Conservation (phyloP, 1,284 basidiomycete species). For the Rhodotorula sp. region DNA sequence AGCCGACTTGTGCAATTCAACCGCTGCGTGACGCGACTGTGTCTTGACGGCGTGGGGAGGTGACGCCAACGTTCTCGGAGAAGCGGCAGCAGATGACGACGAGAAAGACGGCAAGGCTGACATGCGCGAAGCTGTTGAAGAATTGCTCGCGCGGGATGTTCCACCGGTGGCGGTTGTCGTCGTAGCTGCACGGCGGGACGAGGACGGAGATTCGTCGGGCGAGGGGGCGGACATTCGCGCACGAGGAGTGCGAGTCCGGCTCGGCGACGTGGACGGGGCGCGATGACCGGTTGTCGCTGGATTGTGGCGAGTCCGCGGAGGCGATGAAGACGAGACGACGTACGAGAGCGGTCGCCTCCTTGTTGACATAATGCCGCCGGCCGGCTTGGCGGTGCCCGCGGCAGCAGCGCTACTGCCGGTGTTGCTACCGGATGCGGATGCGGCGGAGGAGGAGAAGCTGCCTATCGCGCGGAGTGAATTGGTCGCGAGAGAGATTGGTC, state of each 20-base stretch:
- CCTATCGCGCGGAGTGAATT: background rate
- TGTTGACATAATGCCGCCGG: background rate
- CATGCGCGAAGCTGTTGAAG: background rate
- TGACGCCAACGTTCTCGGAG: background rate
- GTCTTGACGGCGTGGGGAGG: background rate
- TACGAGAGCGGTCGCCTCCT: background rate
- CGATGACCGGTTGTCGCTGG: background rate
- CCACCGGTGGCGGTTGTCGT: background rate
- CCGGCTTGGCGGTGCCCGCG: too few relatives aligned
- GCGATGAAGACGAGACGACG: background rate
- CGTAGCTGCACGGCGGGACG: too few relatives aligned
- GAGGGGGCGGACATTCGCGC: background rate
- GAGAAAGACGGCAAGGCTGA: background rate
- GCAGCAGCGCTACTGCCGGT: too few relatives aligned
- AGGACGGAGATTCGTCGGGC: background rate
- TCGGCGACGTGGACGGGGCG: background rate
- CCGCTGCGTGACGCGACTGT: background rate
- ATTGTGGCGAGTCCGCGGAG: background rate
- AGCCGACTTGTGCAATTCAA: constrained; percentile 11
- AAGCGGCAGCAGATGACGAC: background rate
- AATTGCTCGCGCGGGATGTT: background rate
- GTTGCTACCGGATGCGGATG: background rate
- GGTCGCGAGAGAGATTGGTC: background rate
- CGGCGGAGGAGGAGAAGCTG: background rate
- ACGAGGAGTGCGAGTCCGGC: background rate